Evolutionary conservation across 768 basidiomycete genomes (phyloP), one percentile per base, ranked within the genome.

Genomic region (Lactifluus echinatus): DNA sequence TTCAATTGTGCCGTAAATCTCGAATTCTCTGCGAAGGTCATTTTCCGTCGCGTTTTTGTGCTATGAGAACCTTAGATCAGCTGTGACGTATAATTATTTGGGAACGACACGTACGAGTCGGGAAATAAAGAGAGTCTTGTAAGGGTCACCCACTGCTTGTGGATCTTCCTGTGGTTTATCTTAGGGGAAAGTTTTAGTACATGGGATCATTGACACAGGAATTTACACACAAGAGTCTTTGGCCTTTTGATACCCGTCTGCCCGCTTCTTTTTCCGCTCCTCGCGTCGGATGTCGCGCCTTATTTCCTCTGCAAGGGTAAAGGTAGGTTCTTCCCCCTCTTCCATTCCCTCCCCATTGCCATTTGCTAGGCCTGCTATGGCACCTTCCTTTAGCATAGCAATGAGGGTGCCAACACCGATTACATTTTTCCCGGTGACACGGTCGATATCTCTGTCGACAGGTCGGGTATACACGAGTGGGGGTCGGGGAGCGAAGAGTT

Each of bases 101-200:
- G 50, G 53, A 8, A 14, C 19, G 53, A 17, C 36, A 70, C 75
- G 36, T 67, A 94, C 93, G 69, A 99, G 73, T 64, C 93, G 85
- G 33, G 94, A 88, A 61, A 98, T 93, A 71, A 99, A 99, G 23
- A 99, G 76, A 0, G 96, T 98, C 70, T 98, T 98, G 75, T 97
- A 99, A 3, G 96, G 96, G 67, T 99, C 96, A 2, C 96, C 96
- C 40, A 87, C 77, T 31, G 93, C 94, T 68, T 95, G 84, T 12
- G 85, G 55, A 66, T 99, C 94, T 53, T 95, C 94, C 19, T 87
- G 79, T 8, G 96, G 96, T 69, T 93, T 92, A 73, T 94, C 95
- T 97, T 65, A 29, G 61, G 17, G n/a, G 26, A 21, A 15, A 21
- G 14, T 39, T 19, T 48, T 12, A 10, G 15, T 29, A 57, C 50